phyloP scores from a whole-genome alignment of 2,329 filamentous ascomycete species.

The Penicillium sp. region DNA sequence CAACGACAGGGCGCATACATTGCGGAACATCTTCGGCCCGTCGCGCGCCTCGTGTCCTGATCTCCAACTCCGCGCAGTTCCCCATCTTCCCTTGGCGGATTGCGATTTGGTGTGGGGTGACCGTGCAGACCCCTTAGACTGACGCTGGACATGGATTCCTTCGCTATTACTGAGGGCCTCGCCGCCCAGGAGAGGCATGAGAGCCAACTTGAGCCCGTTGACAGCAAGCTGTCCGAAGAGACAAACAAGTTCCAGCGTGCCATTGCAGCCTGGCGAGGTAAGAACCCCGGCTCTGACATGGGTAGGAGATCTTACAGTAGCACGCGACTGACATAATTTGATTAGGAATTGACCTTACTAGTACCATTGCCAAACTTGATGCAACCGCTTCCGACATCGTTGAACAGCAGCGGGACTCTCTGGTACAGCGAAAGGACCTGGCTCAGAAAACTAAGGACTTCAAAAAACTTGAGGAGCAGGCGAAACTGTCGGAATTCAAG shows the following conservation, averaged over 20 bases:
- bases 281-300: conserved; percentile 20
- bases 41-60: conserved; percentile 28
- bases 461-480: conserved; percentile 83
- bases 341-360: conserved; percentile 80
- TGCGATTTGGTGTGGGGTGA: conserved; percentile 28
- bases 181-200: conserved; percentile 32
- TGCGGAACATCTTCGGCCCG: conserved; percentile 37
- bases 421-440: conserved; percentile 91
- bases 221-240: conserved; percentile 48
- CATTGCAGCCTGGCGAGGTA: conserved; percentile 95
- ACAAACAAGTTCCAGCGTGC: conserved; percentile 96
- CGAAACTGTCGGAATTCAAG: conserved; percentile 86
- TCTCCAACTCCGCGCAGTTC: conserved; percentile 26
- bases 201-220: conserved; percentile 23
- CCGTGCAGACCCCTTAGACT: conserved; percentile 12
- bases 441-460: conserved; percentile 99
- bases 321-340: conserved; percentile 1
- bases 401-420: conserved; percentile 87
- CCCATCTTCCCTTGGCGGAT: conserved; percentile 17
- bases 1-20: conserved; percentile 12
- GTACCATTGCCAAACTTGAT: conserved; percentile 80
- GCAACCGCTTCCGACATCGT: conserved; percentile 94
- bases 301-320: background rate
- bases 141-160: conserved; percentile 41
- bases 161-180: conserved; percentile 43